These are phyloP conservation scores for Alternaria tenuissima DNA, from an alignment of 2,329 filamentous ascomycete genomes.

Conservation along the genomic window DNA sequence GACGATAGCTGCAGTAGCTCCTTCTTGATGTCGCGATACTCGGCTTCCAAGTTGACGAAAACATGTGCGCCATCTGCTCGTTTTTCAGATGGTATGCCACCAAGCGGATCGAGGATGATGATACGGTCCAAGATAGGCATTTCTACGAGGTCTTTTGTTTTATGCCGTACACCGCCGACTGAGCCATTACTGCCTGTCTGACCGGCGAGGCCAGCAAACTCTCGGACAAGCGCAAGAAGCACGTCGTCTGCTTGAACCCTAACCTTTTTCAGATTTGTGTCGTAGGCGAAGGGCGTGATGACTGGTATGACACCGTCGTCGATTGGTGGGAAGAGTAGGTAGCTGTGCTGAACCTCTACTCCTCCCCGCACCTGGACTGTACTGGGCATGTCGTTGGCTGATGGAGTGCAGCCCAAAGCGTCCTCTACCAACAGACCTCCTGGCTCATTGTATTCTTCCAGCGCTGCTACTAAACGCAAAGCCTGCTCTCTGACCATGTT, in stretches of 20 bases:
- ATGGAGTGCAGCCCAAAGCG: conserved; percentile 53
- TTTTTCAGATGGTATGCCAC: conserved; percentile 77
- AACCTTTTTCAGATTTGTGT: conserved; percentile 54
- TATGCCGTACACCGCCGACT: conserved; percentile 28
- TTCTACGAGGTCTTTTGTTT: conserved; percentile 39
- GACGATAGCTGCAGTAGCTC: conserved; percentile 60
- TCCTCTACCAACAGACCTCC: conserved; percentile 75
- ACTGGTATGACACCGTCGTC: conserved; percentile 75
- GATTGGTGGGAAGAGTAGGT: conserved; percentile 70
- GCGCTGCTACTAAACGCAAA: conserved; percentile 75
- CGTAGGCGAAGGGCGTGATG: conserved; percentile 71
- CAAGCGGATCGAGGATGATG: conserved; percentile 86
- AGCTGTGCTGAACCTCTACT: conserved; percentile 54
- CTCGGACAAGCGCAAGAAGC: conserved; percentile 77
- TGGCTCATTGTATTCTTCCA: conserved; percentile 73
- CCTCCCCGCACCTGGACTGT: conserved; percentile 48
- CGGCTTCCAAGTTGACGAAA: conserved; percentile 93
- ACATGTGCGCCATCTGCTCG: conserved; percentile 72
- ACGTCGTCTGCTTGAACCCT: conserved; percentile 68
- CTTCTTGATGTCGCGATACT: conserved; percentile 74
- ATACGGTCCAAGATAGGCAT: conserved; percentile 73
- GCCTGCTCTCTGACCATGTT: conserved; percentile 68
- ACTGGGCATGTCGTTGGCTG: conserved; percentile 34
- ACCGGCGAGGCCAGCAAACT: conserved; percentile 71
- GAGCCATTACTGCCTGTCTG: conserved; percentile 21